phyloP scores from a whole-genome alignment of 1,284 basidiomycete species.

The Rhodotorula mucilaginosa region DNA sequence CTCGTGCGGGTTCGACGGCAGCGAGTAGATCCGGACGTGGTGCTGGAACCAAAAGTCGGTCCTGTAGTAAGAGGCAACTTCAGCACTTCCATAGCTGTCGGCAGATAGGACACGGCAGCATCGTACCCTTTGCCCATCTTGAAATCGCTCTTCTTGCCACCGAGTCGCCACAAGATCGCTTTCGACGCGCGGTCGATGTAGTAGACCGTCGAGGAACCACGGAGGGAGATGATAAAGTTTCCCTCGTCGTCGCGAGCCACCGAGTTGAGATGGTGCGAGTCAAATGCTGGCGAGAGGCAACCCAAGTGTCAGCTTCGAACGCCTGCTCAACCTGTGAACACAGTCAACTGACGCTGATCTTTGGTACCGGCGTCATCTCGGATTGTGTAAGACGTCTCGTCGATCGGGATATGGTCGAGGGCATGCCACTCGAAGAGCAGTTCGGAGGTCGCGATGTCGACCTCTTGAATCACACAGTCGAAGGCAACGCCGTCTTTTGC shows the following conservation, averaged over 20 bases:
- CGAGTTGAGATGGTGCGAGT: conserved; percentile 45
- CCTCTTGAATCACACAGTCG: conserved; percentile 45
- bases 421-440: conserved; percentile 37
- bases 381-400: conserved; percentile 29
- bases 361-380: conserved; percentile 2
- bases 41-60: conserved; percentile 37
- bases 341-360: background rate
- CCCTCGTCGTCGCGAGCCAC: conserved; percentile 46
- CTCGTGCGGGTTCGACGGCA: background rate
- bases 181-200: conserved; percentile 44
- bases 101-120: background rate
- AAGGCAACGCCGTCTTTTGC: conserved; percentile 43
- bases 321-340: too few species aligned
- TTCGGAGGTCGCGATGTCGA: conserved; percentile 45
- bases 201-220: conserved; percentile 47
- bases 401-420: conserved; percentile 29
- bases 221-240: conserved; percentile 47
- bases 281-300: conserved; percentile 9
- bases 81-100: background rate
- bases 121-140: conserved; percentile 36
- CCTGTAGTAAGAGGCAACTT: background rate
- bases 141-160: conserved; percentile 45
- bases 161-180: conserved; percentile 46
- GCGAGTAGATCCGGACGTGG: conserved; percentile 18
- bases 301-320: background rate